phyloP scores from a whole-genome alignment of 2,329 filamentous ascomycete genomes.

The Colletotrichum endophyticum region DNA sequence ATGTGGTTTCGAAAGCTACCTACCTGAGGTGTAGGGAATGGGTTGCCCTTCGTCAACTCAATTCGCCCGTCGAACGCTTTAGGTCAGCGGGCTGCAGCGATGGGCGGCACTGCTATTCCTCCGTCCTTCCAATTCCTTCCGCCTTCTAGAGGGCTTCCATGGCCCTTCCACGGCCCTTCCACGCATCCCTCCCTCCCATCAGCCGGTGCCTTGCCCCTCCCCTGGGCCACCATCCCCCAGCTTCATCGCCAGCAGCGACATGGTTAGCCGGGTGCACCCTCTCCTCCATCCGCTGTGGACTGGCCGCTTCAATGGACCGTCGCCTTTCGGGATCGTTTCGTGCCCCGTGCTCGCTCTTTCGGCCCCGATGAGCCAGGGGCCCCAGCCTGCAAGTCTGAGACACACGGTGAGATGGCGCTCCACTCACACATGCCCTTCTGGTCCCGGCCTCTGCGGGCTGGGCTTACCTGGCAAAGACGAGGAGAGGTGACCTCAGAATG shows the following conservation, averaged over 20 bases:
- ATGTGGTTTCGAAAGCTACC: not conserved
- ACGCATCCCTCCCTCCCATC: not conserved
- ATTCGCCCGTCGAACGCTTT: not conserved
- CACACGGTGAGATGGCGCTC: constrained; percentile 11
- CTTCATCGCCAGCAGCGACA: not conserved
- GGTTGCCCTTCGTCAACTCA: not conserved
- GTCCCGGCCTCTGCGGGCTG: not conserved
- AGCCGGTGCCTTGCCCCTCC: not conserved
- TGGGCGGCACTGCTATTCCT: not conserved
- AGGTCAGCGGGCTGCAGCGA: not conserved
- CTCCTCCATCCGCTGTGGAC: constrained; percentile 5
- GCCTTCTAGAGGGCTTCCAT: constrained; percentile 9
- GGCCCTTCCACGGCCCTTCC: constrained; percentile 5
- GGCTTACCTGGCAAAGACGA: not conserved
- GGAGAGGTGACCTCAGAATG: not conserved
- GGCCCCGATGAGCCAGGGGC: constrained; percentile 3
- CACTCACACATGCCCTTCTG: not conserved
- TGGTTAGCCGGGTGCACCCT: constrained; percentile 15
- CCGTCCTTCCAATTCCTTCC: not conserved
- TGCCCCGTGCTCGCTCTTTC: constrained; percentile 4
- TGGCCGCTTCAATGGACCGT: not conserved
- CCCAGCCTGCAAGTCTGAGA: constrained; percentile 13
- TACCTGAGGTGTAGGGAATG: not conserved
- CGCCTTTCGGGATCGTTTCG: not conserved
- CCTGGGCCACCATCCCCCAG: not conserved